Evolutionary conservation across 768 basidiomycete species (phyloP).

Genomic region (Boletus subparvulus): DNA sequence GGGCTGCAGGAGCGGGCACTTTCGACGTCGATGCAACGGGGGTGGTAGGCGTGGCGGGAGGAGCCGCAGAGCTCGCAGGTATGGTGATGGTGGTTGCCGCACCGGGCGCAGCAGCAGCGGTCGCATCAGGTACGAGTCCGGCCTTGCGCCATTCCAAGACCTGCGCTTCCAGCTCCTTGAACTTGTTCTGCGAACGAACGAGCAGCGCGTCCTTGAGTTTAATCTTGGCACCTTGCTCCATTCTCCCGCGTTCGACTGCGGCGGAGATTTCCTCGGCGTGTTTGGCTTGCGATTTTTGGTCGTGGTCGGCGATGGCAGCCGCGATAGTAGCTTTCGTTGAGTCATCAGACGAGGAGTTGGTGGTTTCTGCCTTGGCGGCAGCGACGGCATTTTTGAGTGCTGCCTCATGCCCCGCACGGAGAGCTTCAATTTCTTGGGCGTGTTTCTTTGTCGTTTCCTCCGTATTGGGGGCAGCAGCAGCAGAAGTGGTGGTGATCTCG

Average conservation of each 20-base stretch:
- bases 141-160: conserved; percentile 56
- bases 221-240: conserved; percentile 57
- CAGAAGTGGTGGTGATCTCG: conserved; percentile 36
- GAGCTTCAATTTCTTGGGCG: conserved; percentile 54
- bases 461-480: conserved; percentile 12
- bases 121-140: conserved; percentile 44
- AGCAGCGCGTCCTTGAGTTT: conserved; percentile 74
- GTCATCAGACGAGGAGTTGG: conserved; percentile 29
- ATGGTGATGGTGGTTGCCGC: conserved; percentile 9
- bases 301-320: conserved; percentile 48
- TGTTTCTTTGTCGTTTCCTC: conserved; percentile 53
- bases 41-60: conserved; percentile 29
- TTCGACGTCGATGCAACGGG: conserved; percentile 29
- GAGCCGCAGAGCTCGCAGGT: conserved; percentile 11
- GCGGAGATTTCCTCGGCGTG: conserved; percentile 58
- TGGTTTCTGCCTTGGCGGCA: conserved; percentile 36
- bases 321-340: conserved; percentile 48
- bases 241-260: conserved; percentile 68
- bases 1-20: conserved; percentile 1
- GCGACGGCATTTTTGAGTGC: conserved; percentile 50
- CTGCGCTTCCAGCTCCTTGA: conserved; percentile 70
- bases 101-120: conserved; percentile 21
- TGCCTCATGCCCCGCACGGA: conserved; percentile 48
- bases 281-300: conserved; percentile 45
- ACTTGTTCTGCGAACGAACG: conserved; percentile 53